A percentile compares a stretch with the other conserved stretches of the same genome.
Evolutionary conservation across 2,329 filamentous ascomycete genomes (phyloP).

Genomic region (Ceratocystis papillata): DNA sequence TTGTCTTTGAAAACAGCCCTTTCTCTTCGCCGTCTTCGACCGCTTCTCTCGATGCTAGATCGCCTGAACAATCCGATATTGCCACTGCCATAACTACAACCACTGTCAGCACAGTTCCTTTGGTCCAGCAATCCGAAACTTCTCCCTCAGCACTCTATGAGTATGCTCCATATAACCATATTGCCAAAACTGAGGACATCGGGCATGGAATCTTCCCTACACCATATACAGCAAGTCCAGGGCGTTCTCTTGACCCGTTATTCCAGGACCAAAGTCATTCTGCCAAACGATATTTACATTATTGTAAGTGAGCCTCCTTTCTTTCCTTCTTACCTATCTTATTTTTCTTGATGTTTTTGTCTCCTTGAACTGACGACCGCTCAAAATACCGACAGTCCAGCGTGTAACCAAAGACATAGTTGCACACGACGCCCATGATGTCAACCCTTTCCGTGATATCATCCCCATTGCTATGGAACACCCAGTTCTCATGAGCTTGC

Average conservation of each 20-base stretch:
- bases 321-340: constrained; percentile 25
- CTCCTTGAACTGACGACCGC: neutral
- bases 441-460: constrained; percentile 41
- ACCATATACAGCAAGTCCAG: constrained; percentile 7
- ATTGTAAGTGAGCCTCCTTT: constrained; percentile 36
- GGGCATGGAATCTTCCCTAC: neutral
- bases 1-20: constrained; percentile 12
- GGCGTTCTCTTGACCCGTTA: constrained; percentile 38
- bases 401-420: constrained; percentile 46
- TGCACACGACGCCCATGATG: constrained; percentile 37
- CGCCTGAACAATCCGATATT: neutral
- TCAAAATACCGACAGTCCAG: constrained; percentile 28
- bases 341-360: constrained; percentile 6
- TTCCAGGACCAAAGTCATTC: constrained; percentile 42
- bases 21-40: constrained; percentile 6
- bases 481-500: constrained; percentile 39
- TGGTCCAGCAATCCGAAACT: neutral
- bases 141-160: neutral
- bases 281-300: constrained; percentile 40
- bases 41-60: constrained; percentile 6
- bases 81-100: neutral
- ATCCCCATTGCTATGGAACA: constrained; percentile 39
- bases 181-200: neutral
- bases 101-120: too few species aligned
- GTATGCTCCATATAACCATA: neutral